Percentiles rank a stretch among this genome's conserved stretches.
Conservation (phyloP, 78 protist species). For the Polysphondylium violaceum region DNA sequence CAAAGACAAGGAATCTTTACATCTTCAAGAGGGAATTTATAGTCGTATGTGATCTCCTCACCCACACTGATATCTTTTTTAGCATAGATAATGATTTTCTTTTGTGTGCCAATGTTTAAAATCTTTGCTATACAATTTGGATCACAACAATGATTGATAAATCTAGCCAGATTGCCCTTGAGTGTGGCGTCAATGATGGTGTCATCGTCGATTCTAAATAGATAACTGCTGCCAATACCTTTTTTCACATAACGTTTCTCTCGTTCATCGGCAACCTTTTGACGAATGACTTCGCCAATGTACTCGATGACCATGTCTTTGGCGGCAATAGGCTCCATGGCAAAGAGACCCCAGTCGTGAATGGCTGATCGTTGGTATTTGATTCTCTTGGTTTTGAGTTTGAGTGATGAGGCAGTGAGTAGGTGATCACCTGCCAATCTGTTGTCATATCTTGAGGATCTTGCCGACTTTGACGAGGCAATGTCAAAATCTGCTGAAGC, state of each 20-base stretch:
- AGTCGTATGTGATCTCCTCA: constrained; percentile 98
- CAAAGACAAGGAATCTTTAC: constrained; percentile 96
- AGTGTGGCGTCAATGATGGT: constrained; percentile 96
- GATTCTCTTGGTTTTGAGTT: constrained; percentile 71
- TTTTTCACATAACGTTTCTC: constrained; percentile 88
- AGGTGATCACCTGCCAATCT: constrained; percentile 30
- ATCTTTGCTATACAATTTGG: constrained; percentile 97
- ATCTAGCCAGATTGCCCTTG: constrained; percentile 96
- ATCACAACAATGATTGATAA: constrained; percentile 98
- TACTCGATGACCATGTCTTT: constrained; percentile 98
- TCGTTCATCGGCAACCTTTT: constrained; percentile 90
- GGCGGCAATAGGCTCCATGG: constrained; percentile 83
- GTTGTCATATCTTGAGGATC: constrained; percentile 47
- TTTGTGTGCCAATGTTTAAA: constrained; percentile 81
- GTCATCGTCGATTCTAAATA: constrained; percentile 95
- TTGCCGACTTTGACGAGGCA: constrained; percentile 12
- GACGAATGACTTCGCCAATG: constrained; percentile 96
- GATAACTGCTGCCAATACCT: constrained; percentile 94
- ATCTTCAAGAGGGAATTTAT: constrained; percentile 96
- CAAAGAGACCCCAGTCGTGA: constrained; percentile 94
- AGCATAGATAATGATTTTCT: constrained; percentile 92
- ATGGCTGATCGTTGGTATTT: constrained; percentile 86
- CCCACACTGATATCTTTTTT: constrained; percentile 88
- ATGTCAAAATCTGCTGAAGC: background rate
- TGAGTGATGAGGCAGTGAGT: constrained; percentile 22